Evolutionary conservation across 306 rosid genomes (phyloP).

Genomic region (Medicago lupulina): DNA sequence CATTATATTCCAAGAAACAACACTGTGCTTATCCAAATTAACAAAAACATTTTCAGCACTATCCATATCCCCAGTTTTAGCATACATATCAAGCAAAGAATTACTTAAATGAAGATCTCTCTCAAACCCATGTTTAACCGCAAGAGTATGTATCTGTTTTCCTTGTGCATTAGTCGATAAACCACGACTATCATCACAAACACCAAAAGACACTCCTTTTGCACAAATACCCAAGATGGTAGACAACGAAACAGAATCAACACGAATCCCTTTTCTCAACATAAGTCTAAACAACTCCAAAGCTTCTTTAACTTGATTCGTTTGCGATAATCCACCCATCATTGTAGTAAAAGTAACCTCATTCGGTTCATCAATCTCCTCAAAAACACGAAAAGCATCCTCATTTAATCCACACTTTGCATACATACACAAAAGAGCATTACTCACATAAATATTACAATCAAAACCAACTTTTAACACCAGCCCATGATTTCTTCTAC

Average conservation of each 20-base stretch:
- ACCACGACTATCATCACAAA: conserved; percentile 33
- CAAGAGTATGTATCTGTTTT: conserved; percentile 57
- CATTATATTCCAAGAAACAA: conserved; percentile 85
- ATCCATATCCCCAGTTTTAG: conserved; percentile 66
- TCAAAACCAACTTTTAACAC: conserved; percentile 65
- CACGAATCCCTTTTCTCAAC: conserved; percentile 58
- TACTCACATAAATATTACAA: conserved; percentile 58
- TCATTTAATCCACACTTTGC: conserved; percentile 57
- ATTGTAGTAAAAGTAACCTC: conserved; percentile 80
- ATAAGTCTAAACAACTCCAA: conserved; percentile 61
- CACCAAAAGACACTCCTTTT: conserved; percentile 46
- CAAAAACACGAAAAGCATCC: conserved; percentile 64
- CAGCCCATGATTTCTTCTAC: conserved; percentile 67
- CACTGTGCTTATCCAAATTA: conserved; percentile 47
- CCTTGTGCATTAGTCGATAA: conserved; percentile 48
- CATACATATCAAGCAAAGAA: conserved; percentile 78
- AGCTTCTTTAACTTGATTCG: conserved; percentile 57
- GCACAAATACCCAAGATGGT: conserved; percentile 67
- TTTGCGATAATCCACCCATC: conserved; percentile 66
- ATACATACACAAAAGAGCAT: conserved; percentile 70
- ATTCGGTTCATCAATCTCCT: conserved; percentile 63
- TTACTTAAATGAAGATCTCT: conserved; percentile 70
- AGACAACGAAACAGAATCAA: conserved; percentile 76
- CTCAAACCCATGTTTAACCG: conserved; percentile 69
- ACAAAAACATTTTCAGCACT: conserved; percentile 65